These are phyloP conservation scores for Houttuynia cordata DNA, from an alignment of 164 flowering plant genomes.

Conservation along the genomic window DNA sequence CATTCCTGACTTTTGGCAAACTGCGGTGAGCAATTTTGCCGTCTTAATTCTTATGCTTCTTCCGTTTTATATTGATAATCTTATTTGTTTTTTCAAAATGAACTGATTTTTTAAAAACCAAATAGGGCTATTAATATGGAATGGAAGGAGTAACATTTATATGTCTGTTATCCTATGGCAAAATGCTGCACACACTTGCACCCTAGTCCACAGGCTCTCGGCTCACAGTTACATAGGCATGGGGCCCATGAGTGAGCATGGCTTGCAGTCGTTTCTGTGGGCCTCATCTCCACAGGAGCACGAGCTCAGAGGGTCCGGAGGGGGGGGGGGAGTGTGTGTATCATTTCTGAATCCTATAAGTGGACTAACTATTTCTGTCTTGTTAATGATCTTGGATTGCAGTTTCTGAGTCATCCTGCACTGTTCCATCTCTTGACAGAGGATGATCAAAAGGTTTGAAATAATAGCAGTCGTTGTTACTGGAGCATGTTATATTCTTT, in stretches of 20 bases:
- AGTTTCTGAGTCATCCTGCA: constrained; percentile 89
- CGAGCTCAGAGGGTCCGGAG: no score
- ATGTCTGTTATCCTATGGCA: not conserved
- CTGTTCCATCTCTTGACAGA: constrained; percentile 58
- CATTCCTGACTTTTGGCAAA: constrained; percentile 96
- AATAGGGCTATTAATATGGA: no score
- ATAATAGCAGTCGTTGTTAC: not conserved
- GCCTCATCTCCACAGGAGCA: no score
- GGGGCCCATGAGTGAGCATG: no score
- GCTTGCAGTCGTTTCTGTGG: no score
- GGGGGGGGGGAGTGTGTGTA: no score
- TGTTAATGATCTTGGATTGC: constrained; percentile 12
- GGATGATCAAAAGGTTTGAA: constrained; percentile 81
- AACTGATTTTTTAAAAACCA: no score
- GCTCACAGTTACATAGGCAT: no score
- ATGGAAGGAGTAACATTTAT: no score
- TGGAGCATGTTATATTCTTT: not conserved
- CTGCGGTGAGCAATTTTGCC: constrained; percentile 52
- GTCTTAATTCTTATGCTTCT: not conserved
- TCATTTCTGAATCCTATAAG: not conserved
- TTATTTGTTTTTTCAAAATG: no score
- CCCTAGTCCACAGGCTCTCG: no score
- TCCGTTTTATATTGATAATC: not conserved
- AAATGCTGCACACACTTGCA: not conserved
- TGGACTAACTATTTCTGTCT: not conserved